These are phyloP conservation scores for Oryza rufipogon DNA, from an alignment of 176 grass and related monocot species.

Conservation along the genomic window DNA sequence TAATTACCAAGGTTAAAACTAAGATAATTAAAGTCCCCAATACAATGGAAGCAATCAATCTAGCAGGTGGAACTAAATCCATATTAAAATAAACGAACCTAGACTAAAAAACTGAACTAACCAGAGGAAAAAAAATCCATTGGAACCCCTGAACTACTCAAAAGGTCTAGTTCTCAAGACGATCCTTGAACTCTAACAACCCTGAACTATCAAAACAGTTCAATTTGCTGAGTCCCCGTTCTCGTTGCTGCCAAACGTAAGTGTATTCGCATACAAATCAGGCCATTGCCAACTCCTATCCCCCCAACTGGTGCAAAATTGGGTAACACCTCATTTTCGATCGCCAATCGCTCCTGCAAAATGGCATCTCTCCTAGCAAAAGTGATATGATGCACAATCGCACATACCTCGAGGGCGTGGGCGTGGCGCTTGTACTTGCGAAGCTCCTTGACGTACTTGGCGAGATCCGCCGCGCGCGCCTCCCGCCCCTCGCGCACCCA, in stretches of 20 bases:
- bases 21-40: no score
- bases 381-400: not conserved
- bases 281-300: not conserved
- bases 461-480: slow-evolving; percentile 37
- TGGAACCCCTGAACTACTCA: not conserved
- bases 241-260: not conserved
- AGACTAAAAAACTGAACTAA: slow-evolving; percentile 11
- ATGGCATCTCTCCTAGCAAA: not conserved
- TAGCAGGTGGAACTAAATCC: no score
- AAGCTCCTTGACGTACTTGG: slow-evolving; percentile 63
- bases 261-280: not conserved
- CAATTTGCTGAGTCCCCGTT: not conserved
- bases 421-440: slow-evolving; percentile 64
- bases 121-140: not conserved
- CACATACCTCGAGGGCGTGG: slow-evolving; percentile 70
- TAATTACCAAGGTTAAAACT: not conserved
- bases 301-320: not conserved
- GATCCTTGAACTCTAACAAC: not conserved
- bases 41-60: no score
- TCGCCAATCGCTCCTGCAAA: not conserved
- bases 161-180: not conserved
- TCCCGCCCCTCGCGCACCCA: slow-evolving; percentile 58
- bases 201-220: not conserved
- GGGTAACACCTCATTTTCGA: not conserved
- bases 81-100: not conserved